Base-by-base conservation (phyloP, 495 filamentous ascomycete species). In the Xylaria grammica region DNA sequence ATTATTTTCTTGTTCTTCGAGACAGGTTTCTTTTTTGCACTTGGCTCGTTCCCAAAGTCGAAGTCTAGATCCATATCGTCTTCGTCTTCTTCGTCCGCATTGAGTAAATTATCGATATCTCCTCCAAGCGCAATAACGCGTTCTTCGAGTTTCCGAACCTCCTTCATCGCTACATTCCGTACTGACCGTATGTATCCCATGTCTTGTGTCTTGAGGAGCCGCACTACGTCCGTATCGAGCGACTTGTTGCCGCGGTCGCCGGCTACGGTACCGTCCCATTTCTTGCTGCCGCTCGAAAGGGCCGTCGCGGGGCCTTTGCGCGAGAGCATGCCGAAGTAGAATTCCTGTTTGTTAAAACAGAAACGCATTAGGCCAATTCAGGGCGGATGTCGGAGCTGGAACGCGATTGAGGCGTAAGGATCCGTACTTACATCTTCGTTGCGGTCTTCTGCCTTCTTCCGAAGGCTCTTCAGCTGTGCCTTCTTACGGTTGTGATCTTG, bases 201-300 rank as follows among this genome's bases (percentile, higher is more conserved):
- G 79, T 99, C 95, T 79, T 99, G 96, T 48, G 96, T 98, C 86
- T 99, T 99, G 65, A 97, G 86, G 69, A 97, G 75, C 72, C 92
- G 89, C 26, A 95, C 91, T 19, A 89, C 87, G 61, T 96, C 91
- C 36, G 86, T 74, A 67, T 86, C 83, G 59, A 86, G 75, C 42
- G 84, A 75, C 59, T 81, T 82, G 67, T 84, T 83, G 6, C 90
- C 89, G 19, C 87, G 82, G 65, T 90, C 87, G 60, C 86, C 85
- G 30, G 88, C 86, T 58, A 84, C 77, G 1, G 74, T 81, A 26
- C 88, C 84, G 26, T 71, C 80, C 67, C 75, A 79, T 30, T 67
- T 72, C 65, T 78, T 75, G 49, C 73, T 77, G 40, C 78, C 78
- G 3, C 72, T 74, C 38, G 79, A 82, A 20, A 72, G 44, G 19